These are phyloP conservation scores for Backusella tarrabulga DNA, from an alignment of 192 early-diverging fungal genomes.

Conservation along the genomic window DNA sequence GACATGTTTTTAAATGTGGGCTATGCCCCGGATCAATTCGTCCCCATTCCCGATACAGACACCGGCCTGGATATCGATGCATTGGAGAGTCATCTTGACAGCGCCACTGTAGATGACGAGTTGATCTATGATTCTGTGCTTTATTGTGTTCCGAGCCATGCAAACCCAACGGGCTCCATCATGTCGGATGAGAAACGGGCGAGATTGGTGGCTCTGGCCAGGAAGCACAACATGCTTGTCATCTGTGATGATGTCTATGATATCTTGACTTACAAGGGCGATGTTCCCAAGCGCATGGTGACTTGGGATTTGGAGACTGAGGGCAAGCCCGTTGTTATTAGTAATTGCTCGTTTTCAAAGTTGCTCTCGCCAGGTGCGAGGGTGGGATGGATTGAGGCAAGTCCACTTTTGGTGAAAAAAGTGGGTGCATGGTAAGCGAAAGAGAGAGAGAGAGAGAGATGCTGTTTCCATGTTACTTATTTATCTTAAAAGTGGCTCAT, in stretches of 20 bases:
- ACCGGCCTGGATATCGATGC: constrained; percentile 20
- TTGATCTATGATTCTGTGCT: constrained; percentile 17
- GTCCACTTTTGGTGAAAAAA: constrained; percentile 3
- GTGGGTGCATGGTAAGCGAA: constrained; percentile 15
- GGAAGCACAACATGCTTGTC: constrained; percentile 24
- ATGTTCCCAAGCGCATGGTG: constrained; percentile 7
- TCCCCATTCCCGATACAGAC: constrained; percentile 22
- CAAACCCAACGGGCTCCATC: constrained; percentile 31
- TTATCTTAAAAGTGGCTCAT: constrained; percentile 25
- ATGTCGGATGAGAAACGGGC: constrained; percentile 8
- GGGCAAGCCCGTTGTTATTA: constrained; percentile 7
- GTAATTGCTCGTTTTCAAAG: constrained; percentile 37
- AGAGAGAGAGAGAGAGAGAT: background rate
- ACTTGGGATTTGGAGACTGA: constrained; percentile 20
- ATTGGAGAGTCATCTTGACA: background rate
- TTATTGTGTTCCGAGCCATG: constrained; percentile 36
- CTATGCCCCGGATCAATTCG: constrained; percentile 17
- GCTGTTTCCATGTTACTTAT: background rate
- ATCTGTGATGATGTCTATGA: constrained; percentile 42
- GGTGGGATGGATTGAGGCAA: constrained; percentile 30
- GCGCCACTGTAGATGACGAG: background rate
- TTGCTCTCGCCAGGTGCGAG: constrained; percentile 31
- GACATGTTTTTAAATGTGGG: constrained; percentile 27
- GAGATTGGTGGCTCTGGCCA: constrained; percentile 24
- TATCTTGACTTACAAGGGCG: constrained; percentile 24